phyloP scores from a whole-genome alignment of 441 rosid genomes.

The Aquilaria agallochum region DNA sequence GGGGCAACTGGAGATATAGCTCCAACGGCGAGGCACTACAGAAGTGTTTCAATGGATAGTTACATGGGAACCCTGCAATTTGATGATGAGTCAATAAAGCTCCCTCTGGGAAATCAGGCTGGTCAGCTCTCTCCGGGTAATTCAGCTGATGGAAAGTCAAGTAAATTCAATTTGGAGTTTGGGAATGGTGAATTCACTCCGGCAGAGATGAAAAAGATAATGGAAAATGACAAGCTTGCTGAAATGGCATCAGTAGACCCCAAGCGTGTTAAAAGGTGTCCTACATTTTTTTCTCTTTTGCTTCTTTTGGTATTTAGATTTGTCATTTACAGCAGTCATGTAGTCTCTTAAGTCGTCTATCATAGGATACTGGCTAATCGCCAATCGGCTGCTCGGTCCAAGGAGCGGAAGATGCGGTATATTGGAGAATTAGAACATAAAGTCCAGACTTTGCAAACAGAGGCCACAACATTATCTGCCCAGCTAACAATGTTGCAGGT shows the following conservation, averaged over 20 bases:
- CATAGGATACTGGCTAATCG: slow-evolving; percentile 64
- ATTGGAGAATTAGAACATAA: slow-evolving; percentile 56
- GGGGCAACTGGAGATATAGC: slow-evolving; percentile 43
- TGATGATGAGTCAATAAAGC: slow-evolving; percentile 31
- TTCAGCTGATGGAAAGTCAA: slow-evolving; percentile 30
- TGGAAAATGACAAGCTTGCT: slow-evolving; percentile 48
- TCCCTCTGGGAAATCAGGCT: slow-evolving; percentile 24
- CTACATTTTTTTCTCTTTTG: not conserved
- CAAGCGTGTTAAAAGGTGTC: slow-evolving; percentile 54
- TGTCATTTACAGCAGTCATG: not conserved
- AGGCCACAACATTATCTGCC: slow-evolving; percentile 51
- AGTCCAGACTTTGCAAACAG: slow-evolving; percentile 58
- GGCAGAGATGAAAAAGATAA: slow-evolving; percentile 43
- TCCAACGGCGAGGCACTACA: slow-evolving; percentile 35
- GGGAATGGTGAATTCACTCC: slow-evolving; percentile 39
- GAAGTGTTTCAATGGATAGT: slow-evolving; percentile 62
- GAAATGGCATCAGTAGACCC: slow-evolving; percentile 52
- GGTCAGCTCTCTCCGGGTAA: slow-evolving; percentile 35
- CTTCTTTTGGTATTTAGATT: not conserved
- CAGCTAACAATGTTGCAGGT: slow-evolving; percentile 52
- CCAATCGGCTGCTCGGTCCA: slow-evolving; percentile 60
- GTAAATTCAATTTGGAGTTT: slow-evolving; percentile 33
- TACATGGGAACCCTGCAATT: slow-evolving; percentile 36
- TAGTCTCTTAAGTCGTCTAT: slow-evolving; percentile 10
- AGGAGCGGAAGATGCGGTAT: slow-evolving; percentile 56